Conservation (phyloP, 352 stramenopile genomes). For the Phytophthora melonis region DNA sequence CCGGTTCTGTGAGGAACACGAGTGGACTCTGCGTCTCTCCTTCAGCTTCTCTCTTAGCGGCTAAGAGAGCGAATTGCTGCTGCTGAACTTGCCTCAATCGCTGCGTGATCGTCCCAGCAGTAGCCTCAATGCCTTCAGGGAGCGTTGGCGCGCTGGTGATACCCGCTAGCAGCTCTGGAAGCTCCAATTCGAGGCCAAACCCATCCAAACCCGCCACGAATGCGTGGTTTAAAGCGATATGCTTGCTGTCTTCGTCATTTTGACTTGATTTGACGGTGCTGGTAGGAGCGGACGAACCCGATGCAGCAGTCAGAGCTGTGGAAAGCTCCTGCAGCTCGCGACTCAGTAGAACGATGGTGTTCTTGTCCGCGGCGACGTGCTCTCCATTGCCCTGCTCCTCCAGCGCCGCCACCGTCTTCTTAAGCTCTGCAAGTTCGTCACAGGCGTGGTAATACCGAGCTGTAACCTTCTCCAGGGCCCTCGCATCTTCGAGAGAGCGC, state of each 20-base stretch:
- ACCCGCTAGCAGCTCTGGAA: slow-evolving; percentile 45
- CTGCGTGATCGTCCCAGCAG: slow-evolving; percentile 23
- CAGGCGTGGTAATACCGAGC: slow-evolving; percentile 74
- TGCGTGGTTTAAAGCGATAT: slow-evolving; percentile 37
- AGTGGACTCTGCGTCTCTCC: background rate
- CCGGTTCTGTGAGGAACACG: slow-evolving; percentile 67
- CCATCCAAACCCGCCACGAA: slow-evolving; percentile 49
- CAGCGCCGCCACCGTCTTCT: slow-evolving; percentile 66
- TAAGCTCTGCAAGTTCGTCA: slow-evolving; percentile 79
- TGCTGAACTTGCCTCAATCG: slow-evolving; percentile 40
- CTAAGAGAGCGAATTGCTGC: slow-evolving; percentile 26
- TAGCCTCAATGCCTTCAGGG: slow-evolving; percentile 26
- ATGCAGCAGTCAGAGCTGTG: slow-evolving; percentile 11
- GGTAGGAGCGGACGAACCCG: background rate
- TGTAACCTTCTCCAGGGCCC: slow-evolving; percentile 59
- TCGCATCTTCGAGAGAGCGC: slow-evolving; percentile 60
- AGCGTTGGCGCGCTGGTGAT: slow-evolving; percentile 21
- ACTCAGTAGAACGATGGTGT: slow-evolving; percentile 69
- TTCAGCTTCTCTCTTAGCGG: slow-evolving; percentile 8
- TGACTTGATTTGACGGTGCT: background rate
- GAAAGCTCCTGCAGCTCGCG: slow-evolving; percentile 67
- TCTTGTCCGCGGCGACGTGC: slow-evolving; percentile 70
- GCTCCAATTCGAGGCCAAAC: slow-evolving; percentile 39
- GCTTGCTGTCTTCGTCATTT: slow-evolving; percentile 18
- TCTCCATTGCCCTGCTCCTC: slow-evolving; percentile 79